phyloP scores from a whole-genome alignment of 2,329 filamentous ascomycete genomes.

The Aspergillus sp. region DNA sequence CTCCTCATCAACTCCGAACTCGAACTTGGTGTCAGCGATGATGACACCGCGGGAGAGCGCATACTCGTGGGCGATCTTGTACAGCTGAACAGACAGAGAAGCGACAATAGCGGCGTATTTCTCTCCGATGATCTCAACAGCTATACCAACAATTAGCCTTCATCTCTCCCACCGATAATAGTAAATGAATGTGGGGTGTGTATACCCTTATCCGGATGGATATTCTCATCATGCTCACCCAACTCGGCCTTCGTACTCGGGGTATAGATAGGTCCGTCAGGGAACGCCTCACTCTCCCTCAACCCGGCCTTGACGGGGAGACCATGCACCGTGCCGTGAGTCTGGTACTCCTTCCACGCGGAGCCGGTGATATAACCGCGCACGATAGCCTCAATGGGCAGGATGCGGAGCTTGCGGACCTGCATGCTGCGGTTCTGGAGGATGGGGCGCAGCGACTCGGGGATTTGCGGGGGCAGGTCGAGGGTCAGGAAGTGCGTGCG shows the following conservation, averaged over 20 bases:
- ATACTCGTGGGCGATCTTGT: constrained; percentile 54
- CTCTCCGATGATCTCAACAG: constrained; percentile 64
- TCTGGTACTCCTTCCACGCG: constrained; percentile 77
- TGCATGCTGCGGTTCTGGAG: constrained; percentile 73
- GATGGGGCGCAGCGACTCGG: constrained; percentile 51
- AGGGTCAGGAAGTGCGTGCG: constrained; percentile 65
- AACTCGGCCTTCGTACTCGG: constrained; percentile 82
- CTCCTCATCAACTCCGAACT: constrained; percentile 69
- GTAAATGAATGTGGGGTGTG: neutral
- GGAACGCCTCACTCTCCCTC: constrained; percentile 68
- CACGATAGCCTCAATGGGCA: constrained; percentile 83
- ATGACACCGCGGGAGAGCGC: constrained; percentile 65
- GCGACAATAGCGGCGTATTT: constrained; percentile 67
- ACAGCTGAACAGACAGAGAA: constrained; percentile 64
- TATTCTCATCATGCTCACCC: constrained; percentile 83
- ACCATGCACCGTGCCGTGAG: constrained; percentile 76
- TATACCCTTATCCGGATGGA: constrained; percentile 66
- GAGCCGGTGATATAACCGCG: constrained; percentile 86
- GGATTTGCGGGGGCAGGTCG: constrained; percentile 55
- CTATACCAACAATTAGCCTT: constrained; percentile 29
- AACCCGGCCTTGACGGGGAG: constrained; percentile 69
- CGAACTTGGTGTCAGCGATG: constrained; percentile 76
- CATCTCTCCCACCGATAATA: neutral
- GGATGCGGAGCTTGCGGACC: constrained; percentile 70
- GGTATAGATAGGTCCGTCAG: constrained; percentile 69